Conservation (phyloP, 345 rosid species). For the Camelina laxa region DNA sequence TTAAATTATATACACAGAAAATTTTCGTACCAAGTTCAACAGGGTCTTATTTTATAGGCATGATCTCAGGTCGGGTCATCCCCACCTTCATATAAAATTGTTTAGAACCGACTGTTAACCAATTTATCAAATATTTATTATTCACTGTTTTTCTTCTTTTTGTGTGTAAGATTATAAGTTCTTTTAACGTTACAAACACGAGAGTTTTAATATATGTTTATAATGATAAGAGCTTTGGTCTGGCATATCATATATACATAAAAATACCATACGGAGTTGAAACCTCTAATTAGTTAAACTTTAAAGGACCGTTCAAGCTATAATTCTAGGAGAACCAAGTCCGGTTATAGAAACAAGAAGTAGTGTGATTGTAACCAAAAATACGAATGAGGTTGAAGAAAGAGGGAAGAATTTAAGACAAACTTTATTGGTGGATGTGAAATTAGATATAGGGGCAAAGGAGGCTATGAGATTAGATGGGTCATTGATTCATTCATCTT, state of each 20-base stretch:
- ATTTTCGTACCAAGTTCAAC: constrained; percentile 33
- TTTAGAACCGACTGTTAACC: neutral
- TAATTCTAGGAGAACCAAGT: neutral
- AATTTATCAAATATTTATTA: neutral
- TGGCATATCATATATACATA: neutral
- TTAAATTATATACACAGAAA: neutral
- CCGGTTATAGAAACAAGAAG: constrained; percentile 29
- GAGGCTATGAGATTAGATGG: constrained; percentile 41
- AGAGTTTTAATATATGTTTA: neutral
- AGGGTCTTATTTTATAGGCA: constrained; percentile 27
- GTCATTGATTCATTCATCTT: constrained; percentile 43
- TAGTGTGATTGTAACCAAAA: constrained; percentile 34
- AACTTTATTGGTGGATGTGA: constrained; percentile 38
- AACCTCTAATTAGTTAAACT: constrained; percentile 1
- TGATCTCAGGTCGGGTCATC: constrained; percentile 34
- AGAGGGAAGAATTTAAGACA: constrained; percentile 31
- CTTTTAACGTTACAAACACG: neutral
- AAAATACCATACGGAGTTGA: neutral
- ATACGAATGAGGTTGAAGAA: constrained; percentile 31
- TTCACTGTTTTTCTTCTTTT: neutral
- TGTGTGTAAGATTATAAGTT: neutral
- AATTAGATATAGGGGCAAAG: constrained; percentile 38
- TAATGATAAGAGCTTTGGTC: neutral
- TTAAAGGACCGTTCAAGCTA: constrained; percentile 8
- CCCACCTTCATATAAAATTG: constrained; percentile 13